Base-by-base conservation (phyloP, 495 filamentous ascomycete genomes). In the Sphaerosporella brunnea region DNA sequence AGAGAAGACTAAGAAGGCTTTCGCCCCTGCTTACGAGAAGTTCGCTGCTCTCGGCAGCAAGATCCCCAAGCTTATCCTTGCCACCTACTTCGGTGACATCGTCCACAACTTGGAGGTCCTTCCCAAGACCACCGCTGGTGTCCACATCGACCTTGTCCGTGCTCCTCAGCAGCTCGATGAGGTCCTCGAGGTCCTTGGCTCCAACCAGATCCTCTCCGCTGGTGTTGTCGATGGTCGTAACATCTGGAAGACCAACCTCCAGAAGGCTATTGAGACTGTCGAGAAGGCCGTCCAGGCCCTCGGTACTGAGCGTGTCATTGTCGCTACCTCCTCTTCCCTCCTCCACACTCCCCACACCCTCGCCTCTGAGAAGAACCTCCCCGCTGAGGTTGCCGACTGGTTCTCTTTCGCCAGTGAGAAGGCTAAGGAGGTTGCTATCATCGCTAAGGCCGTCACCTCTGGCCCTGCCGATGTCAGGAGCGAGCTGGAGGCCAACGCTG, bases 231-330 rank as follows among this genome's bases (percentile, higher is more conserved):
- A 96, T 60, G 92, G 90, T 57, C 83, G 90, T 62, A 97, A 97
- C 75, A 97, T 97, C 75, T 97, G 90, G 90, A 96, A 97, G 84
- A 93, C 84, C 68, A 84, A 94, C 75, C 80, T 93, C 67, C 76
- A 85, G 73, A 74, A 74, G 58, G 84, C 88, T 53, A 85, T 95
- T 55, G 84, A 82, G 70, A 74, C 73, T 58, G 78, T 88, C 54
- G 80, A 95, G 73, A 73, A 75, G 28, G 88, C 86, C 51, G 70
- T 94, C 62, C 81, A 93, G 70, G 82, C 84, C 67, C 78, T 97
- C 43, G 88, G 92, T 66, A 82, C 87, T 68, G 85, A 95, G 51
- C 82, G 92, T 58, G 87, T 97, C 62, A 79, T 96, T 56, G 84
- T 97, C 51, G 79, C 90, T 55, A 95, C 84, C 51, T 96, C 90